Conservation (phyloP, 768 basidiomycete species). For the Boletus edulis region DNA sequence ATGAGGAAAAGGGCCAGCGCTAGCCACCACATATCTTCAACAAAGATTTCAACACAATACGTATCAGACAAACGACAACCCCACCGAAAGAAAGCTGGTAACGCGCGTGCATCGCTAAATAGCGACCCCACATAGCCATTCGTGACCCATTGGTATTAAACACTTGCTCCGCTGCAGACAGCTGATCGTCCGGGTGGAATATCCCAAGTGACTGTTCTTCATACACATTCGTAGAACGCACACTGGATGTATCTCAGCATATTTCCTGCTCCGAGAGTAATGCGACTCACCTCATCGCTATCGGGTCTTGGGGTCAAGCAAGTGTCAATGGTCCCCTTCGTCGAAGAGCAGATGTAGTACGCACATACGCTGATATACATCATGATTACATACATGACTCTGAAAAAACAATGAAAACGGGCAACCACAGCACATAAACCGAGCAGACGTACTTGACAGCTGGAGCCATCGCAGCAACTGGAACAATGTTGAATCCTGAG, state of each 20-base stretch:
- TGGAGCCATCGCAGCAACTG: constrained; percentile 73
- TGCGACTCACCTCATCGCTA: constrained; percentile 66
- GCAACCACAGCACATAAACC: neutral
- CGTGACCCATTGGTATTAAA: constrained; percentile 47
- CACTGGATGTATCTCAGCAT: constrained; percentile 40
- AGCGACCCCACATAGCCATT: constrained; percentile 69
- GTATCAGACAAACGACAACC: constrained; percentile 16
- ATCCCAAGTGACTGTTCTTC: constrained; percentile 91
- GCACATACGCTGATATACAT: constrained; percentile 87
- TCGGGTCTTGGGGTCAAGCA: constrained; percentile 52
- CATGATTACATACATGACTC: constrained; percentile 87
- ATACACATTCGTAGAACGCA: constrained; percentile 92
- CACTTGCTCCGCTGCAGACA: constrained; percentile 44
- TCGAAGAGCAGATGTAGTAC: constrained; percentile 28
- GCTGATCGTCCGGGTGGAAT: constrained; percentile 51
- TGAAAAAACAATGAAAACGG: constrained; percentile 25
- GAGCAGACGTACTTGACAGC: constrained; percentile 70
- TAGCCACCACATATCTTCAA: constrained; percentile 96
- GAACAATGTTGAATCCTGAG: constrained; percentile 82
- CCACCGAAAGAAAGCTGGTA: constrained; percentile 89
- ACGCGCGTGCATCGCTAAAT: constrained; percentile 79
- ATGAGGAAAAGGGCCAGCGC: constrained; percentile 79
- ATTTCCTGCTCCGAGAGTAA: neutral
- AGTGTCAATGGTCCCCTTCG: neutral
- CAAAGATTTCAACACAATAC: neutral